Base-by-base conservation (phyloP, 306 rosid genomes). In the Hippophae tibetana region DNA sequence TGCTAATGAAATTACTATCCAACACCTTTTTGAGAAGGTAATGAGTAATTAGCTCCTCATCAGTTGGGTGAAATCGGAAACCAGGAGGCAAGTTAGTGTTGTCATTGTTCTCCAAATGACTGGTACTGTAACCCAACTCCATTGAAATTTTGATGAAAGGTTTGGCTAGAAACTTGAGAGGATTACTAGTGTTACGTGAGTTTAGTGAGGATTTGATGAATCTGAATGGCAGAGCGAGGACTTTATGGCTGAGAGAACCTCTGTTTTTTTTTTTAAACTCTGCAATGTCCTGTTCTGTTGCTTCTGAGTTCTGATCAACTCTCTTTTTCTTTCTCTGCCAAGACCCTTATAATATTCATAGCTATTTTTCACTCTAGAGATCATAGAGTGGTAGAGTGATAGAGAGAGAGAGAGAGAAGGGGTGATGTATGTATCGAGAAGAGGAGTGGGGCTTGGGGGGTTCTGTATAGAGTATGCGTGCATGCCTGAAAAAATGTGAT, bases 401-500 rank as follows among this genome's bases (percentile, higher is more conserved):
- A 69, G 45, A 63, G 44, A 53, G 47, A 59, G 51, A 68, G 69
- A 25, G 63, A 57, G 63, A 51, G 52, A 7, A 58, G 8, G 23
- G n/a, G 72, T 63, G 79, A 65, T 67, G 76, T 79, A 74, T 72
- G 72, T 56, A 43, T 67, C 60, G 57, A 13, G 65, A 3, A 9
- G 3, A 47, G 76, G 71, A 47, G 78, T 65, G 71, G 74, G 82
- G 44, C 61, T 49, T 58, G 57, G 74, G 38, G 46, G 43, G 63
- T 65, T 82, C 73, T 79, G 82, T 46, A 48, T 81, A 41, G 81
- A 85, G 95, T 77, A 86, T 88, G 97, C 90, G 90, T 90, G 95
- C 95, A 95, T 90, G 97, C 83, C 90, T 88, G 88, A 86, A 81
- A 70, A 80, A 92, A 74, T 80, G 99, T 88, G 97, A 18, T 18